phyloP scores from a whole-genome alignment of 768 basidiomycete genomes.

The Collybia mongolica region DNA sequence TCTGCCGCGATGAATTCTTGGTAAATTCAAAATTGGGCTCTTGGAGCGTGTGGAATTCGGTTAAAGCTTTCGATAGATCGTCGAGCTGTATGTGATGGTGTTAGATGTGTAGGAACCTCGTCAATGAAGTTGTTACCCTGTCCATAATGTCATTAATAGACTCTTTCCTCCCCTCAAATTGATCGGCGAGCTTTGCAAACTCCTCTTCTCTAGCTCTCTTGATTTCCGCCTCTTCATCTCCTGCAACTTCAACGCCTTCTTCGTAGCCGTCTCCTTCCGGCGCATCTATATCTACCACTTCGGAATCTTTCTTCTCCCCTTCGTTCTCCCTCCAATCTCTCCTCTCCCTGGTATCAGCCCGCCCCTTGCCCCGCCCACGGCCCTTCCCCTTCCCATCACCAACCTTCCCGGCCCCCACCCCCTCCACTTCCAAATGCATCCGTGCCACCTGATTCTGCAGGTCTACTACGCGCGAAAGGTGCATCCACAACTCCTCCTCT shows the following conservation, averaged over 20 bases:
- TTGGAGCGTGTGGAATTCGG: conserved; percentile 49
- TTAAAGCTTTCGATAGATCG: conserved; percentile 50
- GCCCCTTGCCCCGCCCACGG: conserved; percentile 22
- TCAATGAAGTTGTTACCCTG: conserved; percentile 44
- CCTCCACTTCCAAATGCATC: conserved; percentile 78
- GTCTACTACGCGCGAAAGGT: conserved; percentile 67
- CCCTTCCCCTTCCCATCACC: conserved; percentile 28
- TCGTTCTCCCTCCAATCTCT: conserved; percentile 3
- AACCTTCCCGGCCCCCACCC: conserved; percentile 36
- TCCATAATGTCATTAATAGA: conserved; percentile 71
- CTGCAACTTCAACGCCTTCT: conserved; percentile 47
- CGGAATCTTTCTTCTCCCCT: conserved; percentile 11
- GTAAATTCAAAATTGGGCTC: conserved; percentile 43
- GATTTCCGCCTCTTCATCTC: conserved; percentile 54
- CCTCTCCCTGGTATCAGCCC: conserved; percentile 11
- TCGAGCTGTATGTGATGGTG: conserved; percentile 43
- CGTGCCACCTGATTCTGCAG: conserved; percentile 70
- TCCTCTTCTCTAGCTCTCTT: conserved; percentile 61
- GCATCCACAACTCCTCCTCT: conserved; percentile 63
- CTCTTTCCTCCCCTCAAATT: conserved; percentile 68
- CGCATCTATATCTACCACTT: conserved; percentile 23
- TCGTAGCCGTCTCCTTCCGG: conserved; percentile 38
- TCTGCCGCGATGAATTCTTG: conserved; percentile 15
- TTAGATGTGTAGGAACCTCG: neutral
- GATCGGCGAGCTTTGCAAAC: conserved; percentile 64